phyloP scores from a whole-genome alignment of 1,139 yeast genomes.

The Zygosaccharomyces pseudobailii region DNA sequence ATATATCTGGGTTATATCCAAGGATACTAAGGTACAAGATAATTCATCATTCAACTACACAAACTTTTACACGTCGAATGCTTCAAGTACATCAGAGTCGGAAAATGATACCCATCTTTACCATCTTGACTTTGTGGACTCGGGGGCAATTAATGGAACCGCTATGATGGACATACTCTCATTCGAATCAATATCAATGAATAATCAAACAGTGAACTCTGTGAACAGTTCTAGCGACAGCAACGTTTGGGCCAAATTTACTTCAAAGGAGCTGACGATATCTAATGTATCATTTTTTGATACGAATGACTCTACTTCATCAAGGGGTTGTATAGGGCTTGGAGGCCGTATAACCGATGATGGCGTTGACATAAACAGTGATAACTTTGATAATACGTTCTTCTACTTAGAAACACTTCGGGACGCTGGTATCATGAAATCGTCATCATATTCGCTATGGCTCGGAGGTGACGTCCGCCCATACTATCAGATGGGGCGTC shows the following conservation, averaged over 20 bases:
- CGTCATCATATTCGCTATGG: conserved; percentile 55
- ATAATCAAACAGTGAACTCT: neutral
- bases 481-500: conserved; percentile 2
- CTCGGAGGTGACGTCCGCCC: conserved; percentile 32
- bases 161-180: conserved; percentile 22
- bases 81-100: conserved; percentile 17
- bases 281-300: conserved; percentile 33
- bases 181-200: conserved; percentile 11
- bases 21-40: conserved; percentile 26
- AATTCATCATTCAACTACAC: conserved; percentile 13
- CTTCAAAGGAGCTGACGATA: conserved; percentile 12
- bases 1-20: conserved; percentile 39
- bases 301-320: conserved; percentile 39
- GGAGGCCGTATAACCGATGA: conserved; percentile 37
- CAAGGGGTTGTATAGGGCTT: conserved; percentile 54
- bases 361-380: conserved; percentile 10
- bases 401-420: conserved; percentile 43
- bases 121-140: conserved; percentile 22
- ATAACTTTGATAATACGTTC: conserved; percentile 33
- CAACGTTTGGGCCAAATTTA: neutral
- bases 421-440: conserved; percentile 36
- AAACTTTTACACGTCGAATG: conserved; percentile 14
- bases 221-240: neutral
- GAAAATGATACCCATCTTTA: conserved; percentile 8
- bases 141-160: conserved; percentile 21